Base-by-base conservation (phyloP, 345 rosid species). In the Lagerstroemia speciosa region DNA sequence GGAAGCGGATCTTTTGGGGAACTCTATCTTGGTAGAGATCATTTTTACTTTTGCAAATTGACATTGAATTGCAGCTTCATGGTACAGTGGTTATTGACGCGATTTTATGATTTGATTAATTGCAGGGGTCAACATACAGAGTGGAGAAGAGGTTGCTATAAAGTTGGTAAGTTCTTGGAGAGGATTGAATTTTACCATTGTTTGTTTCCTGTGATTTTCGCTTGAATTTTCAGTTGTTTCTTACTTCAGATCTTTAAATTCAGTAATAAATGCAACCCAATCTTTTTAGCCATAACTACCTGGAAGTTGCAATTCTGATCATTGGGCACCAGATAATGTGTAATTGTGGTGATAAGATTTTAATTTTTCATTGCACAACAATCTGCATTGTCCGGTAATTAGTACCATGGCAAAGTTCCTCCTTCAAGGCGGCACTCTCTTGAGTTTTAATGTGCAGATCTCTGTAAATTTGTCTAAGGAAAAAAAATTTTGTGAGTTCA, bases 121-220 rank as follows among this genome's bases (percentile, higher is more conserved):
- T 68, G 62, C 69, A 90, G 96, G 96, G 74, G 82, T 80, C 69
- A 88, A 90, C 80, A 79, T 76, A 48, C 88, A 87, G 81, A 84
- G 81, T 69, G 91, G 93, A 64, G 96, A 90, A 74, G 96, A 90
- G 77, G 91, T 88, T 64, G 96, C 93, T 64, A 89, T 88, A 70
- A 90, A 90, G 88, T 79, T 88, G 89, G 96, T 90, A 82, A 53
- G 83, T 53, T n/a, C 29, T n/a, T 30, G 5, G 29, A 53, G 60
- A 53, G 29, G 30, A 29, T 53, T 22, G 29, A 53, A 53, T 2
- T 53, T 22, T n/a, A n/a, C n/a, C n/a, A n/a, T n/a, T n/a, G n/a
- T n/a, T n/a, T n/a, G n/a, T n/a, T 53, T 9, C 14, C 3, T 10
- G 60, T 53, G 29, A 5, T 24, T n/a, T 57, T 24, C 14, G 32